Percentiles rank a stretch among this genome's conserved stretches.
Conservation (phyloP, 1,284 basidiomycete species). For the Neolentinus lepideus region DNA sequence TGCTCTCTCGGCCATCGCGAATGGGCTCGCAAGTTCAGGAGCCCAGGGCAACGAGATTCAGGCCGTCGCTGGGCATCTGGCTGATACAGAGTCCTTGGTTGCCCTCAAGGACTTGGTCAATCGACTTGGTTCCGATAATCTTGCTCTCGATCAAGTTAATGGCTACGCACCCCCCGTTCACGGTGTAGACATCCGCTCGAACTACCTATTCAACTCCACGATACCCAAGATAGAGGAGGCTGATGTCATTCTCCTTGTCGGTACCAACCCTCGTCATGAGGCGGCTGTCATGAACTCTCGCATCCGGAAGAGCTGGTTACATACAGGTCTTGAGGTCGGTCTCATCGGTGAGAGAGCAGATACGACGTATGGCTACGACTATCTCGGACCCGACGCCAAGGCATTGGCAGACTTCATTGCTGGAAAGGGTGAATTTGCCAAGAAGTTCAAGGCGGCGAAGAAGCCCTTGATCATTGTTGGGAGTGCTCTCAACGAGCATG, state of each 20-base stretch:
- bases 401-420: constrained; percentile 77
- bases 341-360: constrained; percentile 90
- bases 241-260: constrained; percentile 90
- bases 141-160: constrained; percentile 70
- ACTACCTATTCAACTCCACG: constrained; percentile 96
- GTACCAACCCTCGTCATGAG: constrained; percentile 97
- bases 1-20: constrained; percentile 74
- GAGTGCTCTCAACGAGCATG: constrained; percentile 81
- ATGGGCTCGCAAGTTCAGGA: constrained; percentile 75
- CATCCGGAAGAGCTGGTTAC: constrained; percentile 92
- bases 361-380: constrained; percentile 90
- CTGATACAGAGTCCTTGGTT: constrained; percentile 92
- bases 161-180: constrained; percentile 67
- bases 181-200: constrained; percentile 89
- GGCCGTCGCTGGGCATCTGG: constrained; percentile 88
- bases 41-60: constrained; percentile 95
- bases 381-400: constrained; percentile 77
- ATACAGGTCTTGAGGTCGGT: constrained; percentile 80
- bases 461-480: constrained; percentile 94
- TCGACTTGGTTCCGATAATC: constrained; percentile 93
- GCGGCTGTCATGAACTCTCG: constrained; percentile 97
- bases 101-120: constrained; percentile 94
- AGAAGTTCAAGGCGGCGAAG: constrained; percentile 88
- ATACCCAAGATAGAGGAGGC: constrained; percentile 90
- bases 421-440: constrained; percentile 75